A percentile compares a stretch with the other conserved stretches of the same genome.
phyloP scores from a whole-genome alignment of 805 yeast genomes.

The Tetrapisispora nanseiensis region DNA sequence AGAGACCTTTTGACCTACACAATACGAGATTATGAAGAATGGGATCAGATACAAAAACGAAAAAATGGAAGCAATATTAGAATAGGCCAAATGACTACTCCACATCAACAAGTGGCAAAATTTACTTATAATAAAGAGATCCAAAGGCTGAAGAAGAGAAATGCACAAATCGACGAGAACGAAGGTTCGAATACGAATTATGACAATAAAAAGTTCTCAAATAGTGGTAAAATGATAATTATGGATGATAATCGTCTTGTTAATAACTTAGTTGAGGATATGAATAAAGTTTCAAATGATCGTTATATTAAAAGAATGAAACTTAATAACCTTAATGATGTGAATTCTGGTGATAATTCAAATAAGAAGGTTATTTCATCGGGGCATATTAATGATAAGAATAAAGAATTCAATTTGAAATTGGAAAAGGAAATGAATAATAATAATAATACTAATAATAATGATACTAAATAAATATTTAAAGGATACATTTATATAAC shows the following conservation, averaged over 20 bases:
- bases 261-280: constrained; percentile 12
- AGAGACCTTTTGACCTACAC: constrained; percentile 14
- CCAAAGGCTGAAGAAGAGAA: constrained; percentile 4
- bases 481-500: too few relatives aligned
- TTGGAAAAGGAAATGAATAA: constrained; percentile 15
- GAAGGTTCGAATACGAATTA: background rate
- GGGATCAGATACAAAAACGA: constrained; percentile 10
- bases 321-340: background rate
- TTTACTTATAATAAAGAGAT: constrained; percentile 25
- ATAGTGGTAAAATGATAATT: constrained; percentile 9
- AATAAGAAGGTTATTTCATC: constrained; percentile 3
- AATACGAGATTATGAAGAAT: constrained; percentile 20
- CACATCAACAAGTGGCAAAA: constrained; percentile 19
- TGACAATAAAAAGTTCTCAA: constrained; percentile 5
- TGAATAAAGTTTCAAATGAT: constrained; percentile 11
- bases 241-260: constrained; percentile 15
- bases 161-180: background rate
- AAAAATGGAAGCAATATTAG: constrained; percentile 5
- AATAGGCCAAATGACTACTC: background rate
- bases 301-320: constrained; percentile 14
- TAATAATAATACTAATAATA: background rate
- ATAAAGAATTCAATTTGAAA: constrained; percentile 25
- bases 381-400: constrained; percentile 24
- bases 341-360: background rate
- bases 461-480: background rate